Evolutionary conservation across 805 yeast genomes (phyloP).

Genomic region (Allodekkera sacchari): DNA sequence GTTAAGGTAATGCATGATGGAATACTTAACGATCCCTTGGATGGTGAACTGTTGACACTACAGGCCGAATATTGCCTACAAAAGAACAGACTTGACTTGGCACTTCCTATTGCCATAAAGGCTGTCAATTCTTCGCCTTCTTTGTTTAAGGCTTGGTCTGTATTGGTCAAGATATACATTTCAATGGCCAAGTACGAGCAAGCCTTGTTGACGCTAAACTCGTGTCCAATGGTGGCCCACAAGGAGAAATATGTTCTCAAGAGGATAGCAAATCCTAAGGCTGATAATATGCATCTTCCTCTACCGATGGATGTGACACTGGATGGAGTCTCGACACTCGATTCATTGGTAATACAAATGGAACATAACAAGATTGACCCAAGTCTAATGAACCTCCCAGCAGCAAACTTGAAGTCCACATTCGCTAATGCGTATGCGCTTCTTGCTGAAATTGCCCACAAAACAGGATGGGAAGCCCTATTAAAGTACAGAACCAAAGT

Average conservation of each 20-base stretch:
- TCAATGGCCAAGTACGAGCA: conserved; percentile 58
- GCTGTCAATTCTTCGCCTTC: conserved; percentile 71
- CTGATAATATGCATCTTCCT: conserved; percentile 61
- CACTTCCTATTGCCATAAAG: conserved; percentile 49
- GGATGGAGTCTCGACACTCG: conserved; percentile 59
- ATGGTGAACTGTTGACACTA: conserved; percentile 43
- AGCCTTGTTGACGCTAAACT: conserved; percentile 63
- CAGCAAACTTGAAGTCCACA: conserved; percentile 55
- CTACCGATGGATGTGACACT: conserved; percentile 67
- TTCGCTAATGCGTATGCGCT: conserved; percentile 51
- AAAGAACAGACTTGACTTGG: conserved; percentile 46
- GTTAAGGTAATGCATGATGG: conserved; percentile 44
- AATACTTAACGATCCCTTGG: conserved; percentile 40
- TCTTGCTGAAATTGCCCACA: conserved; percentile 55
- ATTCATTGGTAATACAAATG: conserved; percentile 51
- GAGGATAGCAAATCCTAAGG: conserved; percentile 46
- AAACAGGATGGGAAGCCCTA: conserved; percentile 66
- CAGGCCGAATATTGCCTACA: conserved; percentile 52
- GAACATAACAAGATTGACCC: conserved; percentile 66
- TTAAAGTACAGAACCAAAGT: conserved; percentile 51
- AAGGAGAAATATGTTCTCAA: conserved; percentile 57
- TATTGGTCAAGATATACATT: conserved; percentile 56
- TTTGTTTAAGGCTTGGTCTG: conserved; percentile 67
- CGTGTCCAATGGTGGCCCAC: conserved; percentile 75
- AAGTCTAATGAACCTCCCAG: conserved; percentile 53